Conservation (phyloP, 2,329 filamentous ascomycete genomes). For the Nemania serpens region DNA sequence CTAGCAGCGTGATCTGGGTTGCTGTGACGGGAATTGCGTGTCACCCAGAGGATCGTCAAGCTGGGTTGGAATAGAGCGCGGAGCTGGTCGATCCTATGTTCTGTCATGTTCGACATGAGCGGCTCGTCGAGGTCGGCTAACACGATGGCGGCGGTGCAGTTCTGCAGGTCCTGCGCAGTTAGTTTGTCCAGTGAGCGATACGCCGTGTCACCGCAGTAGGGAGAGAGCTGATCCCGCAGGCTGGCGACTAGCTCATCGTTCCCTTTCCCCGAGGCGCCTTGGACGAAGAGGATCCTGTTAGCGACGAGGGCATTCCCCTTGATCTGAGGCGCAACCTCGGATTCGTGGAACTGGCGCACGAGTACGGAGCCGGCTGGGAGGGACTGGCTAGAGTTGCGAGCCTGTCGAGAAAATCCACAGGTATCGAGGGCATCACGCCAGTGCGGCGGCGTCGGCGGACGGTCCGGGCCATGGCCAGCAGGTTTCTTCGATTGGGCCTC, state of each 20-base stretch:
- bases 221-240: conserved; percentile 32
- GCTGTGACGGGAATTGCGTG: conserved; percentile 25
- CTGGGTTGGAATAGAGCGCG: conserved; percentile 32
- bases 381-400: conserved; percentile 42
- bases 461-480: conserved; percentile 7
- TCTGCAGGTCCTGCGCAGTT: conserved; percentile 25
- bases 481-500: conserved; percentile 23
- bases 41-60: conserved; percentile 38
- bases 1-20: conserved; percentile 39
- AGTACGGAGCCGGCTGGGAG: conserved; percentile 43
- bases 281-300: conserved; percentile 42
- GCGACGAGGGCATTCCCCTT: conserved; percentile 12
- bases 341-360: conserved; percentile 43
- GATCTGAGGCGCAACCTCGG: conserved; percentile 11
- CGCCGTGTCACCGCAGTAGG: conserved; percentile 31
- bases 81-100: conserved; percentile 36
- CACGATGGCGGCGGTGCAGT: conserved; percentile 42
- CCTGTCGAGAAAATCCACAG: conserved; percentile 42
- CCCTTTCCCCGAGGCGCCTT: conserved; percentile 29
- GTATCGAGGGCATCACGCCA: conserved; percentile 43
- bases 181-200: conserved; percentile 38
- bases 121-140: conserved; percentile 45
- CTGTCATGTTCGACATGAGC: conserved; percentile 43
- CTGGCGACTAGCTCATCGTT: conserved; percentile 25
- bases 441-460: conserved; percentile 37